Conservation (phyloP, 306 rosid genomes). For the Mucuna pruriens region DNA sequence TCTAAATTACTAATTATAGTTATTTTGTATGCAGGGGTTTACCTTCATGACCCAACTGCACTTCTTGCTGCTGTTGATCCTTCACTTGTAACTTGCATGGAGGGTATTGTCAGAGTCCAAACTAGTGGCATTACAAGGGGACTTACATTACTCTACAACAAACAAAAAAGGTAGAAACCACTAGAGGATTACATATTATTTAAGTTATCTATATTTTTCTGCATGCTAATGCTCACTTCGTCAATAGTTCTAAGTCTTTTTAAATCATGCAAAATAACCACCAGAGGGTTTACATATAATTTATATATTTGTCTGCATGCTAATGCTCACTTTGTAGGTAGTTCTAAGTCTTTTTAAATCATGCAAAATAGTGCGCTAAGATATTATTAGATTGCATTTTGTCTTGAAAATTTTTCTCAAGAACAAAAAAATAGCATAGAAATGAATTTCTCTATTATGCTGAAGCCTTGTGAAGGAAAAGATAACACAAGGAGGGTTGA, state of each 20-base stretch:
- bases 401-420: not conserved
- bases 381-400: not conserved
- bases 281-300: not conserved
- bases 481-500: no score
- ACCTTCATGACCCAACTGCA: conserved; percentile 90
- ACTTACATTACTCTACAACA: conserved; percentile 69
- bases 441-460: not conserved
- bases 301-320: not conserved
- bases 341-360: not conserved
- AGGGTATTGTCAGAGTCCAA: conserved; percentile 93
- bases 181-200: not conserved
- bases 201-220: conserved; percentile 4
- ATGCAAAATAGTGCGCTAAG: not conserved
- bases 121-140: conserved; percentile 89
- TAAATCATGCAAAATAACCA: no score
- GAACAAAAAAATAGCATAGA: not conserved
- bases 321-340: not conserved
- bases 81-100: conserved; percentile 72
- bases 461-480: no score
- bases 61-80: conserved; percentile 83
- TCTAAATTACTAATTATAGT: conserved; percentile 32
- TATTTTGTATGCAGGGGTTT: conserved; percentile 66
- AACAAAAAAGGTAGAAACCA: conserved; percentile 72
- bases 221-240: not conserved
- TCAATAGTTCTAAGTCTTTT: not conserved